Evolutionary conservation across 2,329 filamentous ascomycete species (phyloP).

Genomic region (Myriosclerotinia curreyana): DNA sequence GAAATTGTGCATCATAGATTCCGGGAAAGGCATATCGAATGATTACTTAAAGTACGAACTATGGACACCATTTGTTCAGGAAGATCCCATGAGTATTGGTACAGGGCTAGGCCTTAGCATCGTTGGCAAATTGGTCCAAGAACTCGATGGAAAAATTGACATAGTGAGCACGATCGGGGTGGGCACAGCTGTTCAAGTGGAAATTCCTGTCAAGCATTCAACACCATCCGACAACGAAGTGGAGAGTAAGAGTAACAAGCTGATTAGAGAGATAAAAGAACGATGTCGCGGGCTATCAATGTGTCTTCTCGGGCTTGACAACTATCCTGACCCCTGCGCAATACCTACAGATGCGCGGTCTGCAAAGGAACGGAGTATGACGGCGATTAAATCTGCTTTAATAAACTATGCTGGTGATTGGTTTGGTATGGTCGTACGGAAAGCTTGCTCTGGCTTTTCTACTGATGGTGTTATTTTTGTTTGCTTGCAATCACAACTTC

Average conservation of each 20-base stretch:
- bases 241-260: not conserved
- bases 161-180: constrained; percentile 51
- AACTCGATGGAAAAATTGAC: constrained; percentile 59
- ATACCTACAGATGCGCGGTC: constrained; percentile 23
- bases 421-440: constrained; percentile 29
- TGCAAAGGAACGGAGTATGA: constrained; percentile 22
- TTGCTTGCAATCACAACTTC: constrained; percentile 26
- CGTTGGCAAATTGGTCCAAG: constrained; percentile 56
- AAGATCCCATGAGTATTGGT: constrained; percentile 57
- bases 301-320: constrained; percentile 30
- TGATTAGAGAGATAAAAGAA: constrained; percentile 23
- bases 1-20: constrained; percentile 53
- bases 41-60: constrained; percentile 57
- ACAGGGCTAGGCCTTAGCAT: constrained; percentile 62
- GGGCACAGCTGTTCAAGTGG: constrained; percentile 54
- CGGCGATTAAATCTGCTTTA: constrained; percentile 27
- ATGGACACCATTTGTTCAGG: constrained; percentile 60
- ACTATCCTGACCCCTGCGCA: constrained; percentile 23
- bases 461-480: constrained; percentile 24
- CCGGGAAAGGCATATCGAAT: constrained; percentile 59
- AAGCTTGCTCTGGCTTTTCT: constrained; percentile 16
- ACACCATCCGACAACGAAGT: not conserved
- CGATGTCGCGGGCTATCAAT: constrained; percentile 25
- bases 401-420: constrained; percentile 26
- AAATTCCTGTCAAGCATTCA: constrained; percentile 39